Conservation (phyloP, 768 basidiomycete genomes). For the Obba rivulosa region DNA sequence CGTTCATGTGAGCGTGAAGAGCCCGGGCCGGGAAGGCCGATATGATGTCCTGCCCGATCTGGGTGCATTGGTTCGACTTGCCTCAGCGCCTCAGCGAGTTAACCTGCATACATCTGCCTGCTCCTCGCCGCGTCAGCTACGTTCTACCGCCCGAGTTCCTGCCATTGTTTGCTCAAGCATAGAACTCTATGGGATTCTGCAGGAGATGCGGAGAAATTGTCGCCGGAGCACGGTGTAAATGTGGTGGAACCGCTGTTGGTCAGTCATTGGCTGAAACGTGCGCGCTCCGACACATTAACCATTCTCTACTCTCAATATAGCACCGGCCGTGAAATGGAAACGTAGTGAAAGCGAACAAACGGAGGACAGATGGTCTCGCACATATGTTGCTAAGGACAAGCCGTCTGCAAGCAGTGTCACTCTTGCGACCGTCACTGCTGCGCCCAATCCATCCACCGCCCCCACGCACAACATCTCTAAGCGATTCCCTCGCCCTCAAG, state of each 20-base stretch:
- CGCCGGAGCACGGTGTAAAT: slow-evolving; percentile 62
- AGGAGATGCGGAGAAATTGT: slow-evolving; percentile 84
- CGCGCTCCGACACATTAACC: not conserved
- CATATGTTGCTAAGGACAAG: slow-evolving; percentile 57
- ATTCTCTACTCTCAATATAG: slow-evolving; percentile 29
- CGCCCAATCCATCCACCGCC: slow-evolving; percentile 9
- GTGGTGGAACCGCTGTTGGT: slow-evolving; percentile 79
- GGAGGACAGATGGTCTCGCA: slow-evolving; percentile 76
- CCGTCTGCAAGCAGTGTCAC: slow-evolving; percentile 34
- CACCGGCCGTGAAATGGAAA: slow-evolving; percentile 67
- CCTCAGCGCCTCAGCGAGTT: slow-evolving; percentile 4
- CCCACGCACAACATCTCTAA: slow-evolving; percentile 23
- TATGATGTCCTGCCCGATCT: slow-evolving; percentile 7
- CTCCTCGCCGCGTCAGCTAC: not conserved
- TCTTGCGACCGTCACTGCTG: not conserved
- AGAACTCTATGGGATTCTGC: slow-evolving; percentile 71
- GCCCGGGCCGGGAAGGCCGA: slow-evolving; percentile 7
- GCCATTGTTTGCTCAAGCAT: slow-evolving; percentile 4
- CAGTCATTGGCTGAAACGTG: slow-evolving; percentile 28
- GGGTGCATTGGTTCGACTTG: slow-evolving; percentile 1
- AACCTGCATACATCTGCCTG: not conserved
- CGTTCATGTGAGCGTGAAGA: slow-evolving; percentile 15
- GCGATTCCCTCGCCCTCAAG: slow-evolving; percentile 49
- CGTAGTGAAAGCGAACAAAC: slow-evolving; percentile 35
- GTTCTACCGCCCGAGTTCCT: slow-evolving; percentile 4